These are phyloP conservation scores for Phaeoacremonium minimum DNA, from an alignment of 2,329 filamentous ascomycete genomes.

Conservation along the genomic window DNA sequence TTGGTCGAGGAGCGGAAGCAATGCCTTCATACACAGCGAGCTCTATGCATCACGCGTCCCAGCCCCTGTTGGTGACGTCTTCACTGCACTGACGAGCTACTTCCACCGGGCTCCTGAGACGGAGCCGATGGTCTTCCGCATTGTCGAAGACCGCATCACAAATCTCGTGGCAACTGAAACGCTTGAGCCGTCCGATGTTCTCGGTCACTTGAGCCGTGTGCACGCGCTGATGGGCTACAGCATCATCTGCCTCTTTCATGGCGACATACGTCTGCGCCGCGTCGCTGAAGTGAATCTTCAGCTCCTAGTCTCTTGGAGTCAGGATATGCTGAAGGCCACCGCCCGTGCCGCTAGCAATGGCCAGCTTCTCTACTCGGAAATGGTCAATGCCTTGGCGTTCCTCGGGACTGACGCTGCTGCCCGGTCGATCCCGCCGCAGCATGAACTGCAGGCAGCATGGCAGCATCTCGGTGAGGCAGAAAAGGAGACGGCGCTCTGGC, in stretches of 20 bases:
- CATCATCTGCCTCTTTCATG: conserved; percentile 45
- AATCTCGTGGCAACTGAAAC: conserved; percentile 6
- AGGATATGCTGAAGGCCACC: conserved; percentile 9
- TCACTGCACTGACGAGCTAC: conserved; percentile 17
- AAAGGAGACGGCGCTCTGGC: conserved; percentile 10
- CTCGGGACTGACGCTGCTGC: background rate
- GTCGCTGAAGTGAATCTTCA: conserved; percentile 24
- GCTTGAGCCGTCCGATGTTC: background rate
- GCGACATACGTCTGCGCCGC: conserved; percentile 35
- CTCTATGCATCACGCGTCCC: conserved; percentile 14
- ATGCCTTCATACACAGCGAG: conserved; percentile 18
- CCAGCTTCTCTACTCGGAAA: background rate
- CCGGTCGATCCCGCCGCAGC: background rate
- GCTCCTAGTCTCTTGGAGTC: conserved; percentile 2
- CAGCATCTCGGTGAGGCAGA: background rate
- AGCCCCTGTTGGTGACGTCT: conserved; percentile 17
- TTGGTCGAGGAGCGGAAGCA: conserved; percentile 18
- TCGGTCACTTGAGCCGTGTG: conserved; percentile 31
- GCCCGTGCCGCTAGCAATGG: background rate
- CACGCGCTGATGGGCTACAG: conserved; percentile 47
- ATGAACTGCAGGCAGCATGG: background rate
- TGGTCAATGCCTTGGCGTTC: background rate
- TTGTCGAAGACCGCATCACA: conserved; percentile 5
- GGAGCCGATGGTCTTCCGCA: conserved; percentile 8
- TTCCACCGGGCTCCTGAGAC: conserved; percentile 9